Conservation (phyloP, 495 filamentous ascomycete genomes). For the Hypoxylon fuscum region DNA sequence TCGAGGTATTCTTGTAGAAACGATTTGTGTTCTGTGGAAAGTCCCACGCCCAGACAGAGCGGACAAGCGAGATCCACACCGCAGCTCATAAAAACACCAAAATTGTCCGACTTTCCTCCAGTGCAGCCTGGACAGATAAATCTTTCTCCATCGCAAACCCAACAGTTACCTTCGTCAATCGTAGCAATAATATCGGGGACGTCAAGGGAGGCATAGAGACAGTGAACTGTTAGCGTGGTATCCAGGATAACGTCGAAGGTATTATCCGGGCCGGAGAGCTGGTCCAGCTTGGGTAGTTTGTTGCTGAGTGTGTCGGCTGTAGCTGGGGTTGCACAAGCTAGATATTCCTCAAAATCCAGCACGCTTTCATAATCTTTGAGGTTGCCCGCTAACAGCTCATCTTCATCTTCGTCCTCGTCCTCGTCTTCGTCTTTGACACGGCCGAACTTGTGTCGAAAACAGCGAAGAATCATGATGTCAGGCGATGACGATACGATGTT, state of each 20-base stretch:
- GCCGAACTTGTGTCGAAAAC: slow-evolving; percentile 7
- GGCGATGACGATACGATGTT: slow-evolving; percentile 13
- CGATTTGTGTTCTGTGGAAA: not conserved
- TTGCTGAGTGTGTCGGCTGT: not conserved
- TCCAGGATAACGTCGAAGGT: slow-evolving; percentile 10
- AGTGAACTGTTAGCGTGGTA: slow-evolving; percentile 3
- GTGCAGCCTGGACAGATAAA: slow-evolving; percentile 24
- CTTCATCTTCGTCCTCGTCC: too few relatives aligned
- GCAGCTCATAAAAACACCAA: slow-evolving; percentile 15
- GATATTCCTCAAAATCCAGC: not conserved
- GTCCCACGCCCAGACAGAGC: slow-evolving; percentile 16
- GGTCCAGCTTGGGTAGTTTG: slow-evolving; percentile 8
- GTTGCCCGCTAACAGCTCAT: not conserved
- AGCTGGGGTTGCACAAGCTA: slow-evolving; percentile 5
- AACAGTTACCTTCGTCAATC: slow-evolving; percentile 5
- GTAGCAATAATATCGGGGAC: slow-evolving; percentile 15
- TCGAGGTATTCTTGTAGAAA: not conserved
- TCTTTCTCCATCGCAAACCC: slow-evolving; percentile 6
- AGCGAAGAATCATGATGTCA: slow-evolving; percentile 11
- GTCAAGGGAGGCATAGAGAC: slow-evolving; percentile 7
- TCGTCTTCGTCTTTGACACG: not conserved
- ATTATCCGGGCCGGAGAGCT: slow-evolving; percentile 5
- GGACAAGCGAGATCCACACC: slow-evolving; percentile 19
- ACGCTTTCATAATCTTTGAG: not conserved
- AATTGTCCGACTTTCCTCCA: slow-evolving; percentile 4